Base-by-base conservation (phyloP, 2,329 filamentous ascomycete genomes). In the Elsinoe batatas region DNA sequence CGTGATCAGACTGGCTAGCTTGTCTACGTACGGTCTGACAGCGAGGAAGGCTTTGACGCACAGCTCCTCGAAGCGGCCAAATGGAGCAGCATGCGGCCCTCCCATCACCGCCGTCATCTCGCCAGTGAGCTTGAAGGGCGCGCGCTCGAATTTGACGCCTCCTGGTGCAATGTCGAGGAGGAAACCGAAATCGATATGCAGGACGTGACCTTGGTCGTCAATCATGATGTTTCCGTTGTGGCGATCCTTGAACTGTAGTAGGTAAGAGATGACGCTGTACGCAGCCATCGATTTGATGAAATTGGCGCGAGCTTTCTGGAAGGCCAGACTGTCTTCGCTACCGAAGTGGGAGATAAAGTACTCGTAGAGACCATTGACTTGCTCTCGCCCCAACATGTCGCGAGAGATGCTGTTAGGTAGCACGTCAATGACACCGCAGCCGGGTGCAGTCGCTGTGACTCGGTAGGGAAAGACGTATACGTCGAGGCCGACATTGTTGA, bases 221-320 rank as follows among this genome's bases (percentile, higher is more conserved):
- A 98, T 84, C 94, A 98, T 98, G 76, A 98, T 98, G 76, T 98
- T 98, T 59, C 93, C 93, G 70, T 98, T 98, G 74, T 98, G 93
- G 2, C 93, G 85, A 69, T 99, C 93, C 72, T 99, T 99, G 83
- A 99, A 97, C 67, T 98, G 94, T 36, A 98, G 76, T 12, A 98
- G 77, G 74, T 95, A 98, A 0, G 89, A 94, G 61, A 98, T 97
- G 65, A 98, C 85, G 15, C 88, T 94, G 75, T 98, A 98, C 11
- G 93, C 94, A 0, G 94, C 93, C 93, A 98, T 97, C 67, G 87
- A 93, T 76, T 98, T 98, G 72, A 98, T 91, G 68, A 99, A 98
- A 72, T 97, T 97, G 73, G 82, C 91, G 60, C 93, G 85, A 10
- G 93, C 93, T 69, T 91, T 86, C 71, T 98, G 94, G 78, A 96